A percentile compares a stretch with the other conserved stretches of the same genome.
These are phyloP conservation scores for Claviceps citrina DNA, from an alignment of 2,329 filamentous ascomycete species.

Conservation along the genomic window DNA sequence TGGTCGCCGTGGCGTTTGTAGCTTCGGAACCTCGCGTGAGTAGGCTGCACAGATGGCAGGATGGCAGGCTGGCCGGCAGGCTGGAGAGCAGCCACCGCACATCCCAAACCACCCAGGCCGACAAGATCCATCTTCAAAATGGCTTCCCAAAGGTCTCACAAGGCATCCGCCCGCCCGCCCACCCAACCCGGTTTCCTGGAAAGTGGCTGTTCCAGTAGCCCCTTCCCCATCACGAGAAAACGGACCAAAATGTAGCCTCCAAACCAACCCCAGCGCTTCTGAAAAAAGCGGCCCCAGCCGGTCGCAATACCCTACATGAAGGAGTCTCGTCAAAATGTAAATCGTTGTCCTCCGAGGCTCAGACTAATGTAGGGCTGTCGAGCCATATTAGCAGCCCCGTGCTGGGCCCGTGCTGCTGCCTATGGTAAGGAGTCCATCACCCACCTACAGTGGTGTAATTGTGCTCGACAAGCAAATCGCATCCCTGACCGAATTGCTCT, in stretches of 20 bases:
- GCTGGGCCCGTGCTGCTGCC: too few relatives aligned
- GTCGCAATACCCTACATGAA: background rate
- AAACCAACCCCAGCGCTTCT: background rate
- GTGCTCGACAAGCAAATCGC: background rate
- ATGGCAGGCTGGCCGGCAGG: background rate
- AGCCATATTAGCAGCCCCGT: background rate
- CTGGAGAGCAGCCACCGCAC: background rate
- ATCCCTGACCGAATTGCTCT: background rate
- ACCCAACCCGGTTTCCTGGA: background rate
- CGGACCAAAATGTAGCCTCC: background rate
- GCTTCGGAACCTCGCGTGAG: constrained; percentile 10
- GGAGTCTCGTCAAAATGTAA: background rate
- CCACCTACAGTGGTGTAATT: too few relatives aligned
- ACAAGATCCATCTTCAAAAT: background rate
- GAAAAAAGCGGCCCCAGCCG: background rate
- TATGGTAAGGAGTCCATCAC: too few relatives aligned
- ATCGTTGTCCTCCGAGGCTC: background rate
- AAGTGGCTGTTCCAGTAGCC: background rate
- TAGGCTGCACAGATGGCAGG: constrained; percentile 5
- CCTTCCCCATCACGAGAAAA: background rate
- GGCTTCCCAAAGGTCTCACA: background rate
- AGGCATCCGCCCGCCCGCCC: background rate
- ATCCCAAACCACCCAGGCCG: too few relatives aligned
- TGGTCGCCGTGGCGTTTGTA: constrained; percentile 8
- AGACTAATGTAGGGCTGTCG: background rate